These are phyloP conservation scores for Apiotrichum laibachii DNA, from an alignment of 1,284 basidiomycete genomes.

Conservation along the genomic window DNA sequence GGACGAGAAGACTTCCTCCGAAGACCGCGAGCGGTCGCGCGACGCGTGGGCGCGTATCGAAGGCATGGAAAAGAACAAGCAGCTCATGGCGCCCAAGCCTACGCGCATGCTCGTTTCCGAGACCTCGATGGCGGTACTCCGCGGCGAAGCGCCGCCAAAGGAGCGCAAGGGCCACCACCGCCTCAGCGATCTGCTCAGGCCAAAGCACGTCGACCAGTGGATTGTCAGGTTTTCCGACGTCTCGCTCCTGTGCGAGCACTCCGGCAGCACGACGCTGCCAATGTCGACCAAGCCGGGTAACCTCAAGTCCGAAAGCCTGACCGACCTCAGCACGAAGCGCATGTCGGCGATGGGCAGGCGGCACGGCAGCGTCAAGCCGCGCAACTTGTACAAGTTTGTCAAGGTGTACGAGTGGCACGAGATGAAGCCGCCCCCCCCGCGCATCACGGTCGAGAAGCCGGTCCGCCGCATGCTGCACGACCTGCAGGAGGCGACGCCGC, in stretches of 20 bases:
- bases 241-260: conserved; percentile 82
- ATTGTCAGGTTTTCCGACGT: conserved; percentile 93
- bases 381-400: conserved; percentile 74
- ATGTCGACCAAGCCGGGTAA: conserved; percentile 64
- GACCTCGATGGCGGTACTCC: conserved; percentile 55
- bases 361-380: conserved; percentile 68
- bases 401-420: conserved; percentile 78
- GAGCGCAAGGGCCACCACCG: conserved; percentile 79
- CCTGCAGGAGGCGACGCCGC: conserved; percentile 10
- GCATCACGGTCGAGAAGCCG: neutral
- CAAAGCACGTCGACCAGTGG: conserved; percentile 75
- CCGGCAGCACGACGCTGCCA: conserved; percentile 82
- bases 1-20: conserved; percentile 93
- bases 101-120: conserved; percentile 85
- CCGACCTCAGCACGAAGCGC: conserved; percentile 64
- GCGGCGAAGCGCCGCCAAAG: neutral
- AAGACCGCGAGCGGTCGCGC: conserved; percentile 88
- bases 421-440: neutral
- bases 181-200: conserved; percentile 63
- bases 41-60: conserved; percentile 95
- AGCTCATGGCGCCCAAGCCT: conserved; percentile 79
- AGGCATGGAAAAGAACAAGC: conserved; percentile 71
- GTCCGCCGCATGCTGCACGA: conserved; percentile 10
- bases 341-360: conserved; percentile 63
- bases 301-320: conserved; percentile 58